phyloP scores from a whole-genome alignment of 2,329 filamentous ascomycete genomes.

The Hypoxylon rubiginosum region DNA sequence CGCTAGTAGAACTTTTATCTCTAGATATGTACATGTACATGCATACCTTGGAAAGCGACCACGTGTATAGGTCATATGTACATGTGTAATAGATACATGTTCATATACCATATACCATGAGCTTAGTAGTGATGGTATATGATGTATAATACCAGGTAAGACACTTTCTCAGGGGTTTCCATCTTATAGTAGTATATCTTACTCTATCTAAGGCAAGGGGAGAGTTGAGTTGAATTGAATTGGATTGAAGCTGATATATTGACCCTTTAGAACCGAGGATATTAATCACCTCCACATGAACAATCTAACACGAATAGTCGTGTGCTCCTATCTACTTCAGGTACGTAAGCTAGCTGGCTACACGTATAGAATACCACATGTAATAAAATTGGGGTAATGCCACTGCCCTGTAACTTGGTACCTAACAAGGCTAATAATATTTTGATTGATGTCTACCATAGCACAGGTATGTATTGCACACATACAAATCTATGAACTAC shows the following conservation, averaged over 20 bases:
- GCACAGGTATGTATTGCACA: slow-evolving; percentile 20
- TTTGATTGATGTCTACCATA: not conserved
- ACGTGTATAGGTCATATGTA: too few species aligned
- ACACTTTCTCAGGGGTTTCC: not conserved
- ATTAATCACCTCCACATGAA: slow-evolving; percentile 27
- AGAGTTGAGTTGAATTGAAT: not conserved
- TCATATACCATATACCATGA: too few species aligned
- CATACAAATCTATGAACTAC: slow-evolving; percentile 20
- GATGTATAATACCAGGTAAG: slow-evolving; percentile 1
- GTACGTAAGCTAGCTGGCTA: not conserved
- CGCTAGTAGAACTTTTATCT: slow-evolving; percentile 15
- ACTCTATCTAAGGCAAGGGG: slow-evolving; percentile 1
- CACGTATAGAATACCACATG: slow-evolving; percentile 24
- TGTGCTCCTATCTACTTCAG: not conserved
- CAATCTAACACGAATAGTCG: slow-evolving; percentile 20
- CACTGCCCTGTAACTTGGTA: slow-evolving; percentile 18
- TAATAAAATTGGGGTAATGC: slow-evolving; percentile 30
- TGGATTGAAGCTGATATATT: slow-evolving; percentile 1
- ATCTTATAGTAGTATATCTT: not conserved
- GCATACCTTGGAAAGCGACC: not conserved
- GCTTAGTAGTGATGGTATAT: too few species aligned
- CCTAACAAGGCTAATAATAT: slow-evolving; percentile 25
- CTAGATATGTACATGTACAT: not conserved
- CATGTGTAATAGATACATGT: too few species aligned
- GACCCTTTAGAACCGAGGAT: slow-evolving; percentile 1